Evolutionary conservation across 768 basidiomycete species (phyloP).

Genomic region (Tulasnella sp.): DNA sequence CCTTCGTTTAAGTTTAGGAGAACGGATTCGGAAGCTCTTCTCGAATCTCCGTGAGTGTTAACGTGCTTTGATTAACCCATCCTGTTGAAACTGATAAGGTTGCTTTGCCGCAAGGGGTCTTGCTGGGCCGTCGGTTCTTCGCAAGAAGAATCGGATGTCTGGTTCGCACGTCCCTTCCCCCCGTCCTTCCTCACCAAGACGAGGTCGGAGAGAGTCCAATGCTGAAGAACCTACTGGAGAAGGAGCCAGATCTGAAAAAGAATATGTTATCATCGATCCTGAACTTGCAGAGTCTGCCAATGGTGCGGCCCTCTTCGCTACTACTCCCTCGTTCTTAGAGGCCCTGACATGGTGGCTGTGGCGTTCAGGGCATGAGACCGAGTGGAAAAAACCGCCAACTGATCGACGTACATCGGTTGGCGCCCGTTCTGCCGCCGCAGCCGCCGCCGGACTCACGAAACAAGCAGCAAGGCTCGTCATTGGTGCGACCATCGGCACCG

Average conservation of each 20-base stretch:
- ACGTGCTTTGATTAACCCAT: not conserved
- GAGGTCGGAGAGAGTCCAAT: slow-evolving; percentile 10
- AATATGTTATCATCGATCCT: slow-evolving; percentile 85
- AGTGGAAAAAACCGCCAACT: slow-evolving; percentile 13
- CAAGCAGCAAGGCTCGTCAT: slow-evolving; percentile 31
- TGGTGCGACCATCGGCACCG: slow-evolving; percentile 28
- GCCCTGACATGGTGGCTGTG: slow-evolving; percentile 42
- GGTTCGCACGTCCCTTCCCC: not conserved
- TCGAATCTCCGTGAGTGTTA: not conserved
- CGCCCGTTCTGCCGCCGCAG: not conserved
- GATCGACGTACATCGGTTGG: slow-evolving; percentile 22
- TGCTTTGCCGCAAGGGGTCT: slow-evolving; percentile 35
- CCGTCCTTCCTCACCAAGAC: not conserved
- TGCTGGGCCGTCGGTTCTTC: slow-evolving; percentile 18
- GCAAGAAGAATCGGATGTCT: slow-evolving; percentile 5
- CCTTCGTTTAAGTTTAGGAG: slow-evolving; percentile 32
- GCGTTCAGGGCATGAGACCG: slow-evolving; percentile 26
- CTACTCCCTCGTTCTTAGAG: slow-evolving; percentile 51
- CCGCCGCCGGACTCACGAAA: slow-evolving; percentile 33
- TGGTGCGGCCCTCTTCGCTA: slow-evolving; percentile 47
- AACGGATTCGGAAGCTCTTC: not conserved
- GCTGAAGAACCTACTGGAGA: slow-evolving; percentile 31
- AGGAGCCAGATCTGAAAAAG: slow-evolving; percentile 44
- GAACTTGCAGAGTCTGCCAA: slow-evolving; percentile 11
- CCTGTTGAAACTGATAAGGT: not conserved